These are phyloP conservation scores for Hondaea fermentalgiana DNA, from an alignment of 108 stramenopile genomes.

Conservation along the genomic window DNA sequence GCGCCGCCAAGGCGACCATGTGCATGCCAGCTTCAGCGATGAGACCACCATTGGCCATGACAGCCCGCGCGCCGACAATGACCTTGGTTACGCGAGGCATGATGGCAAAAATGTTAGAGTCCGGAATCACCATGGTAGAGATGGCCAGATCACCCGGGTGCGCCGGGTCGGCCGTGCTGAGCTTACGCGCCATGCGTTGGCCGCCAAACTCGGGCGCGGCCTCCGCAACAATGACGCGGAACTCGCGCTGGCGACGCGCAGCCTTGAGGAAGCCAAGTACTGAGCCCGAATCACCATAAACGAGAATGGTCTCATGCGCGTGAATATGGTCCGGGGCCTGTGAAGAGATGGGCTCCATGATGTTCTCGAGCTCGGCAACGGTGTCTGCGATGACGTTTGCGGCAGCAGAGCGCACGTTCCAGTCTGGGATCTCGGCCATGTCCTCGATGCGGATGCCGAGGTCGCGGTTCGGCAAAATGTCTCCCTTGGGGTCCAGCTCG, in stretches of 20 bases:
- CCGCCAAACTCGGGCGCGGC: constrained; percentile 74
- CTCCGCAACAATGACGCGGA: constrained; percentile 88
- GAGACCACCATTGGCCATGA: constrained; percentile 90
- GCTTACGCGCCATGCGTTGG: constrained; percentile 66
- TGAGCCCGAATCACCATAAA: constrained; percentile 72
- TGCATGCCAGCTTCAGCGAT: constrained; percentile 78
- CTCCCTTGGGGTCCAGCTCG: background rate
- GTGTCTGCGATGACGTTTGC: constrained; percentile 82
- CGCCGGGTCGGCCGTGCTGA: constrained; percentile 53
- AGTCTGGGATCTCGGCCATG: background rate
- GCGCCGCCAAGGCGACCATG: constrained; percentile 81
- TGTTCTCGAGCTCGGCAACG: constrained; percentile 68
- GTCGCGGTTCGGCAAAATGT: background rate
- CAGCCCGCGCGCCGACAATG: constrained; percentile 80
- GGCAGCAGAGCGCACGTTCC: constrained; percentile 59
- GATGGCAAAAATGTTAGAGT: constrained; percentile 61
- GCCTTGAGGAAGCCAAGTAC: constrained; percentile 56
- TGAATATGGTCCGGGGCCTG: constrained; percentile 84
- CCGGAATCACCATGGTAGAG: constrained; percentile 63
- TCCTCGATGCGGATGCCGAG: background rate
- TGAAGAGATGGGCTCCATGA: constrained; percentile 73
- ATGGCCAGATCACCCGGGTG: constrained; percentile 42
- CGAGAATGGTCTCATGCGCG: constrained; percentile 80
- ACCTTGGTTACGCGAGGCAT: constrained; percentile 92
- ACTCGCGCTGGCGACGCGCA: constrained; percentile 30